These are phyloP conservation scores for Azolla pinnata DNA, from an alignment of 75 land plant genomes.

Conservation along the genomic window DNA sequence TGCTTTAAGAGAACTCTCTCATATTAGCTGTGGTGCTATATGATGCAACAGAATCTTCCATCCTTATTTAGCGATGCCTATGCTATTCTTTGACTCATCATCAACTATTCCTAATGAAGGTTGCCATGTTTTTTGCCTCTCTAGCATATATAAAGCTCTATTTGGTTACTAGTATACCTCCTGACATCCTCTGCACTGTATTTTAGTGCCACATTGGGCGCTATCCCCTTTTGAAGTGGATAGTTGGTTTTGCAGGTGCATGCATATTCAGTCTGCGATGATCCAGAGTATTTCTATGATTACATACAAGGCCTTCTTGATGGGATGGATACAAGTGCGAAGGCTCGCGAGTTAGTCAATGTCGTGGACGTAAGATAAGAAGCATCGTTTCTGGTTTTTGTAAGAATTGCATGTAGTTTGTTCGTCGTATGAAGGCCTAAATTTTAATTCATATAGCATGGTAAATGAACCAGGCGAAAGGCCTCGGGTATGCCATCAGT, in stretches of 20 bases:
- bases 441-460: background rate
- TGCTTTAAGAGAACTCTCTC: background rate
- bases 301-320: conserved; percentile 77
- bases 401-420: too few relatives aligned
- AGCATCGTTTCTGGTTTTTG: too few relatives aligned
- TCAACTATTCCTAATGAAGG: too few relatives aligned
- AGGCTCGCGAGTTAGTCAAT: conserved; percentile 56
- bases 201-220: background rate
- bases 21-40: too few relatives aligned
- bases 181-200: background rate
- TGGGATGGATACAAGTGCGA: conserved; percentile 64
- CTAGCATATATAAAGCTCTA: too few relatives aligned
- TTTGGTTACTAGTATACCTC: too few relatives aligned
- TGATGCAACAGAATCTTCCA: too few relatives aligned
- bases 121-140: too few relatives aligned
- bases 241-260: conserved; percentile 45
- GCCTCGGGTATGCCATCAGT: conserved; percentile 87
- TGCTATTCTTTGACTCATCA: too few relatives aligned
- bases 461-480: conserved; percentile 83
- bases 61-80: too few relatives aligned
- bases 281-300: conserved; percentile 77
- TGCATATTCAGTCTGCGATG: conserved; percentile 91
- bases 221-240: background rate
- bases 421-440: too few relatives aligned
- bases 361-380: conserved; percentile 53